Evolutionary conservation across 306 rosid genomes (phyloP), one percentile per base, ranked within the genome.

Genomic region (Vigna angularis): DNA sequence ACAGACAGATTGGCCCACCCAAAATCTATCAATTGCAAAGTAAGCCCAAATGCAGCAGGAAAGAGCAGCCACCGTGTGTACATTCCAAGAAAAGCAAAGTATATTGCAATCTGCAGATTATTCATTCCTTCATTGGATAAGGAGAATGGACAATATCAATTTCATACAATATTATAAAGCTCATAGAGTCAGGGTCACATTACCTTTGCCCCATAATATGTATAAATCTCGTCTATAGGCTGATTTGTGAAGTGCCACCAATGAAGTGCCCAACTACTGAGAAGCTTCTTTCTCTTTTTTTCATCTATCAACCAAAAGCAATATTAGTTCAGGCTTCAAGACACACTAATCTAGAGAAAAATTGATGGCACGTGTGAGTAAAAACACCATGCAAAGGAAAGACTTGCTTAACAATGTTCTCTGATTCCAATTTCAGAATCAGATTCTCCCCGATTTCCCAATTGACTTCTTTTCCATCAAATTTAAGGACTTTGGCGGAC

Each of bases 61-160:
- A 89, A 91, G 78, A 95, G 90, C 85, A 93, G 79, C 99, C 99
- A 95, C 70, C 63, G 85, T 38, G 99, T 91, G 82, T 87, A 95
- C 98, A 93, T 93, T 86, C 99, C 99, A 76, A 95, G 96, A 84
- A 95, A 95, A 78, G 99, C 89, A 85, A 95, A 95, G 84, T 95
- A 95, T 75, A 93, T 85, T 38, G 97, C 98, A 66, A 95, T 89
- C 99, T 95, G 88, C 85, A 83, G 64, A 81, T 74, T 20, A 48
- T 49, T 42, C 81, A 70, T 62, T 73, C 70, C 70, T 72, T 67
- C 52, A 49, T 79, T 65, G 59, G 66, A 83, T 79, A 63, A 59
- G 74, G 63, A 80, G 53, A 78, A 68, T 47, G 78, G 45, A 70
- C 55, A 71, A 73, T 36, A 28, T 72, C 17, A 44, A 48, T 59